Conservation (phyloP, 345 rosid genomes). For the Dimocarpus longan region DNA sequence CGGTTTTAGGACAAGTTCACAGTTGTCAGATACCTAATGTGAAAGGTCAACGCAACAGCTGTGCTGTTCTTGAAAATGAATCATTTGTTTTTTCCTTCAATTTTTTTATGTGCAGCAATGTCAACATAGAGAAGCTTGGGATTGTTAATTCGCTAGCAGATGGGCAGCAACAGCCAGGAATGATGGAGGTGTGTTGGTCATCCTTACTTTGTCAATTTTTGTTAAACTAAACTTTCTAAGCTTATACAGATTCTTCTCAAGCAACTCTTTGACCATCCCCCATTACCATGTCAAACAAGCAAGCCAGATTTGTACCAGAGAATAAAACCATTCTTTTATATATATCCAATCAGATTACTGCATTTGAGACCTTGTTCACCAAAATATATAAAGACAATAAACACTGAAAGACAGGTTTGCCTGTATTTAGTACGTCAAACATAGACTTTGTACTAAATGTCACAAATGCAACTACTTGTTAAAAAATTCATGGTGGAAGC, state of each 20-base stretch:
- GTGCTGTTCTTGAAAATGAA: constrained; percentile 10
- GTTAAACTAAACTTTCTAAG: not conserved
- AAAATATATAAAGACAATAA: not conserved
- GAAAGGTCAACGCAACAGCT: constrained; percentile 25
- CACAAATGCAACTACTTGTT: not conserved
- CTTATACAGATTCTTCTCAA: not conserved
- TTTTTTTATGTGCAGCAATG: not conserved
- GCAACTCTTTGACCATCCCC: not conserved
- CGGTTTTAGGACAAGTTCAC: constrained; percentile 14
- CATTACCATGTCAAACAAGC: not conserved
- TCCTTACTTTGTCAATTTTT: not conserved
- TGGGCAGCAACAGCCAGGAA: constrained; percentile 30
- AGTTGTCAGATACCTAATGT: constrained; percentile 22
- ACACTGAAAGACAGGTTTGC: not conserved
- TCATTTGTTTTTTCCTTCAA: not conserved
- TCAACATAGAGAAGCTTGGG: constrained; percentile 9
- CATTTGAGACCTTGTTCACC: not conserved
- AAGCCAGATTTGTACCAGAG: not conserved
- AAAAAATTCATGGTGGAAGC: not conserved
- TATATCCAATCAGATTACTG: not conserved
- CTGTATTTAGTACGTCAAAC: not conserved
- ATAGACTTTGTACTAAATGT: not conserved
- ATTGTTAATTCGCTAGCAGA: constrained; percentile 18
- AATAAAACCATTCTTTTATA: not conserved
- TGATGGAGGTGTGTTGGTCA: constrained; percentile 20